Percentiles rank a stretch among this genome's conserved stretches.
Conservation (phyloP, 2,329 filamentous ascomycete genomes). For the Alternaria angustiovoidea region DNA sequence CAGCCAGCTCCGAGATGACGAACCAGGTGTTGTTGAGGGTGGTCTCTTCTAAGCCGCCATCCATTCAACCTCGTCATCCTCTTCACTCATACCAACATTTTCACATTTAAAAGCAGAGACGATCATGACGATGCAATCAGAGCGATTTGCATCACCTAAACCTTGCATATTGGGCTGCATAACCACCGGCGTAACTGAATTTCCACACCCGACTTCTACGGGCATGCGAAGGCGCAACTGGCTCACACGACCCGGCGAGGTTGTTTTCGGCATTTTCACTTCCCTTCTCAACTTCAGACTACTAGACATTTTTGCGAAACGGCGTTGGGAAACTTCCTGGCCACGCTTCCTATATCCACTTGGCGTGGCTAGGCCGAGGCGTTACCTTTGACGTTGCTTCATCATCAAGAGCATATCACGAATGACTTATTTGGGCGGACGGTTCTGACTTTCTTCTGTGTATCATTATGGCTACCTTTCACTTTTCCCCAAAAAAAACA, state of each 20-base stretch:
- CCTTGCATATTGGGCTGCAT: constrained; percentile 48
- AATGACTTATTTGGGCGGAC: constrained; percentile 26
- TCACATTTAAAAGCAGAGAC: constrained; percentile 28
- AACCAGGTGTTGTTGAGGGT: constrained; percentile 47
- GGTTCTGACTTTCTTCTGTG: constrained; percentile 28
- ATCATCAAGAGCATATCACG: constrained; percentile 28
- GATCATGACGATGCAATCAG: constrained; percentile 45
- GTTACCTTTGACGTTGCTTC: constrained; percentile 12
- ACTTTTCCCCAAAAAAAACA: constrained; percentile 9
- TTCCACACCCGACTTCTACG: constrained; percentile 21
- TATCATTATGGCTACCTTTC: constrained; percentile 20
- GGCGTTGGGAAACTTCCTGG: constrained; percentile 35
- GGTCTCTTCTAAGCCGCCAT: constrained; percentile 39
- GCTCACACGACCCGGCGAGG: constrained; percentile 39
- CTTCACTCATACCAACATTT: constrained; percentile 7
- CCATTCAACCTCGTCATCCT: neutral
- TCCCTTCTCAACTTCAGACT: constrained; percentile 9
- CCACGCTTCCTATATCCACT: constrained; percentile 26
- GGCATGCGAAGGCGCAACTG: constrained; percentile 44
- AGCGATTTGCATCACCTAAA: constrained; percentile 41
- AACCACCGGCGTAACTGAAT: constrained; percentile 39
- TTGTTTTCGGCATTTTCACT: constrained; percentile 26
- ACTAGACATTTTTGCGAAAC: constrained; percentile 30
- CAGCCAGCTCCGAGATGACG: constrained; percentile 47
- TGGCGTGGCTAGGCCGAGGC: constrained; percentile 12